Percentiles rank a stretch among this genome's conserved stretches.
phyloP scores from a whole-genome alignment of 208 protist genomes.

The Wallacemonas sp. region DNA sequence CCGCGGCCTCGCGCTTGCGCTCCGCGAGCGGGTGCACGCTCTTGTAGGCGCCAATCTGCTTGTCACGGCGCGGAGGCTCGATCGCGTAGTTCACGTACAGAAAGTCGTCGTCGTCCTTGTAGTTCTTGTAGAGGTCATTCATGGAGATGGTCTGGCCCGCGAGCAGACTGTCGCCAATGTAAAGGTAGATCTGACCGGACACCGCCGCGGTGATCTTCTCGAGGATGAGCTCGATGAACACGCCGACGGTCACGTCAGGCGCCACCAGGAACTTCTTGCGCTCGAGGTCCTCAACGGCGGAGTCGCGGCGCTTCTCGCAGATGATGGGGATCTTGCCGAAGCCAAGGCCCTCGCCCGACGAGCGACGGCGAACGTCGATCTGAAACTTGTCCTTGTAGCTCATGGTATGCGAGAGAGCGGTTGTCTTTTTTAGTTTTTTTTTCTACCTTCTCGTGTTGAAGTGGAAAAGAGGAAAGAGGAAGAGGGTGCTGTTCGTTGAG shows the following conservation, averaged over 20 bases:
- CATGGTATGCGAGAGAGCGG: neutral
- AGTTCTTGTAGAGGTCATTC: slow-evolving; percentile 80
- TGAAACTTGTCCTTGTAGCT: slow-evolving; percentile 14
- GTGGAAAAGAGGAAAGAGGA: too few species aligned
- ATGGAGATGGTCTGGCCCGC: slow-evolving; percentile 62
- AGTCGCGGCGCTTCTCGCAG: slow-evolving; percentile 91
- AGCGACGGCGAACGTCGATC: slow-evolving; percentile 3
- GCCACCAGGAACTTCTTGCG: slow-evolving; percentile 93
- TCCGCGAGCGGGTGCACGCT: slow-evolving; percentile 43
- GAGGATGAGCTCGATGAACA: slow-evolving; percentile 94
- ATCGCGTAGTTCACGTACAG: slow-evolving; percentile 75
- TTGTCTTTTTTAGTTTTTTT: neutral
- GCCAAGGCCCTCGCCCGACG: slow-evolving; percentile 11
- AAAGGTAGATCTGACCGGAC: slow-evolving; percentile 95
- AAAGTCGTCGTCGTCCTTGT: slow-evolving; percentile 91
- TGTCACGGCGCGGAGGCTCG: slow-evolving; percentile 53
- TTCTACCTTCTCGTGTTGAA: neutral
- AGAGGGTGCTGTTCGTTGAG: too few species aligned
- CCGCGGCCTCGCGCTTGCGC: slow-evolving; percentile 46
- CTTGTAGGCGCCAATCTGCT: slow-evolving; percentile 38
- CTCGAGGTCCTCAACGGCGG: slow-evolving; percentile 89
- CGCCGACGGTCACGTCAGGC: slow-evolving; percentile 88
- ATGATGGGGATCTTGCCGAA: slow-evolving; percentile 73
- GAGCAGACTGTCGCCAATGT: slow-evolving; percentile 91
- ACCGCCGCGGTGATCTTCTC: slow-evolving; percentile 91